A percentile compares a stretch with the other conserved stretches of the same genome.
Conservation (phyloP, 2,329 filamentous ascomycete species). For the Rutstroemia sp. region DNA sequence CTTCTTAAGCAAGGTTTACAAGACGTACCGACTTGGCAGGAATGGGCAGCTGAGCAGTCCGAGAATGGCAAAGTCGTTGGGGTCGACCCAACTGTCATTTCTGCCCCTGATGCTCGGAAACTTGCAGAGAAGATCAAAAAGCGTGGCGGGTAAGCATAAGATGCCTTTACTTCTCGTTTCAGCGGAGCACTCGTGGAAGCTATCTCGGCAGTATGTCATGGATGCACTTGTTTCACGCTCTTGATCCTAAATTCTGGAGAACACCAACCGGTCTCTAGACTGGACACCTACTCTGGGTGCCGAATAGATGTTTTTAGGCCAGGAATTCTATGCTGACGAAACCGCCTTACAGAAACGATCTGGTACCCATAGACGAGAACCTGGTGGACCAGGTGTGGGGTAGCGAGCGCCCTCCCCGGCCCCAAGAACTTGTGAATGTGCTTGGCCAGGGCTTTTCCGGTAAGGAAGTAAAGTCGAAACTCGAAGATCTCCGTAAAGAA, state of each 20-base stretch:
- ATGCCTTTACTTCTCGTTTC: not conserved
- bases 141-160: constrained; percentile 57
- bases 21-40: constrained; percentile 94
- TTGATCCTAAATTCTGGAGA: too few relatives aligned
- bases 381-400: constrained; percentile 91
- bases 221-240: too few relatives aligned
- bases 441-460: constrained; percentile 69
- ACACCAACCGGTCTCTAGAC: not conserved
- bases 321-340: not conserved
- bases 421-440: constrained; percentile 67
- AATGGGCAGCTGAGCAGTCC: constrained; percentile 87
- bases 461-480: constrained; percentile 74
- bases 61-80: constrained; percentile 80
- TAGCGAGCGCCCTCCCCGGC: constrained; percentile 61
- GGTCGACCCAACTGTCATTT: constrained; percentile 83
- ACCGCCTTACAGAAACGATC: constrained; percentile 33
- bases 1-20: constrained; percentile 89
- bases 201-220: too few relatives aligned
- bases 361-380: constrained; percentile 72
- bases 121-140: constrained; percentile 81
- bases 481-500: constrained; percentile 82
- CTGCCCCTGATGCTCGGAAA: constrained; percentile 64
- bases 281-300: not conserved
- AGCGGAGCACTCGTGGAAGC: too few relatives aligned
- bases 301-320: too few relatives aligned